Evolutionary conservation across 805 yeast species (phyloP).

Genomic region (Tetrapisispora iriomotensis): DNA sequence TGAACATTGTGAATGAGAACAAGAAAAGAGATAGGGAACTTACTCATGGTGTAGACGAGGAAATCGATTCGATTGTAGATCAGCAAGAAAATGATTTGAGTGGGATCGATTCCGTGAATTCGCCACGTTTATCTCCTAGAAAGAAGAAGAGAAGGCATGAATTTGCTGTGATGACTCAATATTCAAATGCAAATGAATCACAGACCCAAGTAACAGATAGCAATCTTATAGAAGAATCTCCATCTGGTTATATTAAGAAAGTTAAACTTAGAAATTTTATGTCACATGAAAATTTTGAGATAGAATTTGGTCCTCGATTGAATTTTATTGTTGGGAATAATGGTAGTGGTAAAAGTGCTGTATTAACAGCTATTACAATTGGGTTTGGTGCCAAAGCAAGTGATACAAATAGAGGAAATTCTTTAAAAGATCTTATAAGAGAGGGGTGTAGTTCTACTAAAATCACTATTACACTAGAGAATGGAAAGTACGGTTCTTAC

Average conservation of each 20-base stretch:
- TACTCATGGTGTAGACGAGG: neutral
- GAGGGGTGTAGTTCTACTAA: constrained; percentile 67
- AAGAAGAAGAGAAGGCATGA: constrained; percentile 15
- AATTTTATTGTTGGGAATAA: constrained; percentile 85
- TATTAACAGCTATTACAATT: constrained; percentile 76
- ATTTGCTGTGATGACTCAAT: constrained; percentile 25
- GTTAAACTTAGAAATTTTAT: constrained; percentile 66
- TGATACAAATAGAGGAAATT: constrained; percentile 75
- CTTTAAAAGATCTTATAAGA: constrained; percentile 58
- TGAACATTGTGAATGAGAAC: neutral
- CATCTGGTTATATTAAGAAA: constrained; percentile 57
- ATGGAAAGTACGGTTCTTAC: constrained; percentile 57
- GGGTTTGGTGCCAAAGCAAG: constrained; percentile 85
- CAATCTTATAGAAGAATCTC: constrained; percentile 8
- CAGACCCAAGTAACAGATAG: constrained; percentile 1
- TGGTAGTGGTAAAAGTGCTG: constrained; percentile 87
- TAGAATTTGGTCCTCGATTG: constrained; percentile 66
- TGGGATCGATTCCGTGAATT: constrained; percentile 8
- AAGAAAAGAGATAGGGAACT: neutral
- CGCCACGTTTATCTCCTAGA: constrained; percentile 6
- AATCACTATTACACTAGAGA: constrained; percentile 53
- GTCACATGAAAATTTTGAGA: constrained; percentile 78
- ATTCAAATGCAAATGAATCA: constrained; percentile 4
- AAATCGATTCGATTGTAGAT: neutral
- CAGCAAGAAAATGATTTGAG: constrained; percentile 9